These are phyloP conservation scores for Verbena officinalis DNA, from an alignment of 257 asterid species.

Conservation along the genomic window DNA sequence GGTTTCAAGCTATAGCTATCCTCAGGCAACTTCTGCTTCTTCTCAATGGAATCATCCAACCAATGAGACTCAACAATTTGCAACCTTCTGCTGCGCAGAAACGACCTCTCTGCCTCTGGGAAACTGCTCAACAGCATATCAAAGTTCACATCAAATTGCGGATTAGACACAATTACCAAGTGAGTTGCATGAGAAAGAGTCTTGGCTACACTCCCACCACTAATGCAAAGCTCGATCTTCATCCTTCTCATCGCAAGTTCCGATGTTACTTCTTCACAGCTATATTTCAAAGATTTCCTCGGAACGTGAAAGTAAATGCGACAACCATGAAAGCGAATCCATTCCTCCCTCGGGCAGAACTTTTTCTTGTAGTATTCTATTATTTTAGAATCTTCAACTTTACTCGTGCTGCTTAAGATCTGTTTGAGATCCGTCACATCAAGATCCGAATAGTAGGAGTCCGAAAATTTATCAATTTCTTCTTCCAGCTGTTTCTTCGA, in stretches of 20 bases:
- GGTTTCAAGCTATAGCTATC: slow-evolving; percentile 69
- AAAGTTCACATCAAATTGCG: slow-evolving; percentile 50
- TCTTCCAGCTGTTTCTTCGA: slow-evolving; percentile 77
- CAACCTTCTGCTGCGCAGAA: slow-evolving; percentile 51
- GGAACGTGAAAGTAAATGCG: slow-evolving; percentile 69
- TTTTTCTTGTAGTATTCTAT: slow-evolving; percentile 70
- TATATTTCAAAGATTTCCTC: slow-evolving; percentile 45
- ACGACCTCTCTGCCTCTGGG: slow-evolving; percentile 53
- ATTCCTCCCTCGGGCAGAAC: slow-evolving; percentile 71
- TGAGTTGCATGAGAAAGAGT: slow-evolving; percentile 75
- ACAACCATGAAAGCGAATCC: slow-evolving; percentile 87
- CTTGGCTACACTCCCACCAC: slow-evolving; percentile 71
- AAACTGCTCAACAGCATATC: slow-evolving; percentile 65
- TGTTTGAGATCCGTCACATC: slow-evolving; percentile 62
- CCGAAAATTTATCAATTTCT: slow-evolving; percentile 83
- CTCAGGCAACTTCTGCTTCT: slow-evolving; percentile 62
- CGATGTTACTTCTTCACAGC: slow-evolving; percentile 55
- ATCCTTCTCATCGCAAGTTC: slow-evolving; percentile 73
- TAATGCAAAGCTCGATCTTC: slow-evolving; percentile 72
- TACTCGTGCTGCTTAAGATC: slow-evolving; percentile 58
- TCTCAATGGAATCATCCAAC: slow-evolving; percentile 77
- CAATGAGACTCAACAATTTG: slow-evolving; percentile 71
- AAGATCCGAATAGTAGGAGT: slow-evolving; percentile 73
- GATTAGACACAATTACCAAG: slow-evolving; percentile 57
- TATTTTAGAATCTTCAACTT: slow-evolving; percentile 47